Evolutionary conservation across 2,329 filamentous ascomycete genomes (phyloP), one percentile per base, ranked within the genome.

Genomic region (Nigrospora oryzae): DNA sequence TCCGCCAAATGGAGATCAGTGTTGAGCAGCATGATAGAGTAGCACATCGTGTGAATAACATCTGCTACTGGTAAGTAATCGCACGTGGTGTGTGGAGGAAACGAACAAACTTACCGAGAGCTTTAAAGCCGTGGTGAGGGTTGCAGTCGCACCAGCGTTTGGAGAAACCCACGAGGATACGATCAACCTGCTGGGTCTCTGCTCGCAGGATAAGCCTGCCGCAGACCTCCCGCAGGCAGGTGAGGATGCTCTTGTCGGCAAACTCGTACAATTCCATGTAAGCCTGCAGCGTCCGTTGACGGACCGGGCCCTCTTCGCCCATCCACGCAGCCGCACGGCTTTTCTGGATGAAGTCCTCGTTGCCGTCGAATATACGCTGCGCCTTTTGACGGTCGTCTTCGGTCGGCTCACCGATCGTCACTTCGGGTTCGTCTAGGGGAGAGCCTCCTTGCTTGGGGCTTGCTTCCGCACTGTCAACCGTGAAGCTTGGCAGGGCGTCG

Each of bases 211-310:
- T 75, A 19, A 97, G 73, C 31, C 87, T 84, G 43, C 79, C 79
- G 62, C 93, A 98, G 23, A 98, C 74, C 48, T 83, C 79, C 23
- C 93, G 82, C 51, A 97, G 73, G 8, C 87, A 81, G 34, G 76
- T 73, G 14, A 97, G 74, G 40, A 97, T 84, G 62, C 87, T 95
- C 57, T 86, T 74, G 54, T 84, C 84, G 8, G 78, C 71, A 69
- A 93, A 97, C 60, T 96, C 84, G 61, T 91, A 96, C 11, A 96
- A 70, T 49, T 89, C 83, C 85, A 98, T 95, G 64, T 95, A 98
- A 1, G 91, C 91, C 52, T 69, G 66, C 17, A 84, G 59, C 0
- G 77, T 80, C 17, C 77, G 69, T 55, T 80, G 73, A 14, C 79
- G 70, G 31, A 79, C 65, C 2, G 70, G 69, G 0, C 78, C 78